Conservation (phyloP, 2,329 filamentous ascomycete genomes). For the Stachybotrys elegans region DNA sequence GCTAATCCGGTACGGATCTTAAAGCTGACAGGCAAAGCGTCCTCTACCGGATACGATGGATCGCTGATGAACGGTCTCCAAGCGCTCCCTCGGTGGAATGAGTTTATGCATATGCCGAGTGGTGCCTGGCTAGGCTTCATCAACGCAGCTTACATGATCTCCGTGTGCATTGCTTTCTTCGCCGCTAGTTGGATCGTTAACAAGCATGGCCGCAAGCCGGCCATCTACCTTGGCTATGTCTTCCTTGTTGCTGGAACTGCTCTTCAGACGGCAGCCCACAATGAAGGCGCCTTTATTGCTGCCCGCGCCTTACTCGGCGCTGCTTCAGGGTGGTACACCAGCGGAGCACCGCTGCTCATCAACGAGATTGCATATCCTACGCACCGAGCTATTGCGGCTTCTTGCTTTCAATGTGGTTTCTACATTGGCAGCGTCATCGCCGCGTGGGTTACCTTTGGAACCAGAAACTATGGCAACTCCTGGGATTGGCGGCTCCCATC, state of each 20-base stretch:
- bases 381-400: not conserved
- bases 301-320: not conserved
- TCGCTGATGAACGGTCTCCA: not conserved
- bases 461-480: slow-evolving; percentile 3
- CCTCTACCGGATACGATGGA: slow-evolving; percentile 1
- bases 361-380: not conserved
- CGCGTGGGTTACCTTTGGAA: slow-evolving; percentile 7
- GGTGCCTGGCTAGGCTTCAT: slow-evolving; percentile 1
- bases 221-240: slow-evolving; percentile 18
- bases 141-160: not conserved
- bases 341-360: too few species aligned
- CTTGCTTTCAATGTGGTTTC: not conserved
- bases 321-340: too few species aligned
- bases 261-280: slow-evolving; percentile 10
- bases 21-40: too few species aligned
- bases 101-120: not conserved
- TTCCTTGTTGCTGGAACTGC: slow-evolving; percentile 19
- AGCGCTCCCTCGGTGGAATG: not conserved
- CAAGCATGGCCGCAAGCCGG: slow-evolving; percentile 14
- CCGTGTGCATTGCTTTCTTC: not conserved
- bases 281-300: not conserved
- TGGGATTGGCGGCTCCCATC: slow-evolving; percentile 13
- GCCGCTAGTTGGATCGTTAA: slow-evolving; percentile 13
- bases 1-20: too few species aligned
- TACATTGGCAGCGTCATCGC: slow-evolving; percentile 5